These are phyloP conservation scores for Zygosaccharomyces pseudobailii DNA, from an alignment of 1,139 yeast species.

Conservation along the genomic window DNA sequence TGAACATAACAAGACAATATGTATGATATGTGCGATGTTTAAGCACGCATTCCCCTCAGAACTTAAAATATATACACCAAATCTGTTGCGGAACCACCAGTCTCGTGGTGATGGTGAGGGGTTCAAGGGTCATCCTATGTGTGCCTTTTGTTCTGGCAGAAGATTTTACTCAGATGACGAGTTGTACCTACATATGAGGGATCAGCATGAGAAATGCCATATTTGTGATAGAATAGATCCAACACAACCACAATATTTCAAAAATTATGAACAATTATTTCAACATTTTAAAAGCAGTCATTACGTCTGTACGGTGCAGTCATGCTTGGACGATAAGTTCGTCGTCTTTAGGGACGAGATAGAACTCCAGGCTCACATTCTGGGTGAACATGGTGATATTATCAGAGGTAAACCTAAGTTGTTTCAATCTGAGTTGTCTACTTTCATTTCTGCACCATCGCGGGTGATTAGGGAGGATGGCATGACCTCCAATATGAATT, in stretches of 20 bases:
- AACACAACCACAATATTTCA: conserved; percentile 68
- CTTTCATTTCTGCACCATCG: conserved; percentile 41
- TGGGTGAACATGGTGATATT: conserved; percentile 70
- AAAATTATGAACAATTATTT: conserved; percentile 67
- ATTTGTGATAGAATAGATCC: conserved; percentile 75
- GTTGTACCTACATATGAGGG: conserved; percentile 73
- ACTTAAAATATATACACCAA: conserved; percentile 54
- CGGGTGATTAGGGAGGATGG: conserved; percentile 24
- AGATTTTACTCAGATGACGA: conserved; percentile 90
- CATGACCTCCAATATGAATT: conserved; percentile 17
- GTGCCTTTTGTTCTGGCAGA: conserved; percentile 71
- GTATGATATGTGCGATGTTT: conserved; percentile 69
- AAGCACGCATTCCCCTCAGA: conserved; percentile 78
- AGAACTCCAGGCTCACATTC: conserved; percentile 84
- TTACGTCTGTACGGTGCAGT: conserved; percentile 70
- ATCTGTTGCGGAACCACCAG: conserved; percentile 67
- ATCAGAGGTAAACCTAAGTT: conserved; percentile 44
- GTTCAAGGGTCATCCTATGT: conserved; percentile 84
- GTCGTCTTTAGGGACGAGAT: conserved; percentile 86
- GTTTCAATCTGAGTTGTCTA: conserved; percentile 66
- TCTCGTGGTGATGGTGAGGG: conserved; percentile 63
- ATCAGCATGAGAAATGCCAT: conserved; percentile 82
- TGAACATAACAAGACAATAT: conserved; percentile 58
- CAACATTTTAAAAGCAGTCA: conserved; percentile 71
- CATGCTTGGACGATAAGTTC: conserved; percentile 85